A percentile compares a stretch with the other conserved stretches of the same genome.
These are phyloP conservation scores for Mortierella sp. DNA, from an alignment of 371 early-diverging fungal species.

Conservation along the genomic window DNA sequence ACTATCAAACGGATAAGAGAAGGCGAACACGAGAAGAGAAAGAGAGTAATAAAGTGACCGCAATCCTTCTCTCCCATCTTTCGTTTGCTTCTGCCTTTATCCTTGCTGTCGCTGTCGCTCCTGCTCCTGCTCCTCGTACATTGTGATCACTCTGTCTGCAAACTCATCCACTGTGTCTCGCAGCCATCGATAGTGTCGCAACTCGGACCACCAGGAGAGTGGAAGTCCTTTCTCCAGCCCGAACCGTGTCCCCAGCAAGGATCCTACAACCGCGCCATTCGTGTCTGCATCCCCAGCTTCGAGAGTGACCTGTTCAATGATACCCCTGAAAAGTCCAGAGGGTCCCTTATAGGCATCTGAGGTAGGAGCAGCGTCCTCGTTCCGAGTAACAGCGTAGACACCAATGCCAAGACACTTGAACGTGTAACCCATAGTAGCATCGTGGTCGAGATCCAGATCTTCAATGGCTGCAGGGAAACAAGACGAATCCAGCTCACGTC, in stretches of 20 bases:
- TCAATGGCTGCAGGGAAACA: slow-evolving; percentile 53
- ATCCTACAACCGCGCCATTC: slow-evolving; percentile 72
- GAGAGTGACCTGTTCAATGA: slow-evolving; percentile 58
- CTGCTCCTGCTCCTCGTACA: slow-evolving; percentile 25
- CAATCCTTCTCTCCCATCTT: no score
- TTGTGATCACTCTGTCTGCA: slow-evolving; percentile 35
- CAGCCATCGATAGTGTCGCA: slow-evolving; percentile 66
- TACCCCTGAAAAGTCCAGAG: slow-evolving; percentile 33
- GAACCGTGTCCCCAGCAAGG: slow-evolving; percentile 68
- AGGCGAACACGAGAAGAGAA: no score
- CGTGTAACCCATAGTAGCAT: slow-evolving; percentile 56
- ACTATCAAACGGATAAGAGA: no score
- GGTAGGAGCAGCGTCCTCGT: slow-evolving; percentile 21
- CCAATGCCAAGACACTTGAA: slow-evolving; percentile 71
- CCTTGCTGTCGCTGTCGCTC: background rate
- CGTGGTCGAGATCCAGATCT: slow-evolving; percentile 58
- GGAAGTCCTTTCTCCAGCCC: slow-evolving; percentile 59
- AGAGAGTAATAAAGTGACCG: no score
- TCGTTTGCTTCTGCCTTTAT: no score
- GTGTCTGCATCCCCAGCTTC: slow-evolving; percentile 78
- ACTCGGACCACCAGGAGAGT: slow-evolving; percentile 44
- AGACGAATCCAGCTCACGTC: slow-evolving; percentile 50
- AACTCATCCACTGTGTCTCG: slow-evolving; percentile 61
- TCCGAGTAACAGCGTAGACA: slow-evolving; percentile 63
- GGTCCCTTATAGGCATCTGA: slow-evolving; percentile 24